Base-by-base conservation (phyloP, 2,329 filamentous ascomycete genomes). In the Sarocladiaceae sp. region DNA sequence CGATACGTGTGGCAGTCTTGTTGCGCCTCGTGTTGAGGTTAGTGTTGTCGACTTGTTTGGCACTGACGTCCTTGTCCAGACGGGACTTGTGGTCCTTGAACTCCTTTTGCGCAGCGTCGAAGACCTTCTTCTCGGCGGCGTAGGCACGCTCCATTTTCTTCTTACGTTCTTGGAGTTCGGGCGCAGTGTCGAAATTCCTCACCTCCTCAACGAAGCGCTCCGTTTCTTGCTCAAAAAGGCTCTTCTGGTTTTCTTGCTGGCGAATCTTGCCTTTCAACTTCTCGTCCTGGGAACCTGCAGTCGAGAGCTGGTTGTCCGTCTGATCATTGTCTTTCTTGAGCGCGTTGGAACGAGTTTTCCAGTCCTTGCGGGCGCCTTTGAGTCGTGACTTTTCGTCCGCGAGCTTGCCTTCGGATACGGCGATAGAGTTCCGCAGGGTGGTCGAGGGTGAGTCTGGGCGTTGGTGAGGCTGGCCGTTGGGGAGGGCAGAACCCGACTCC, bases 371-470 rank as follows among this genome's bases (percentile, higher is more conserved):
- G 48, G 77, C 73, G 27, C 78, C 75, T 66, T 86, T 88, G 53
- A 87, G 74, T 43, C 78, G 77, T 47, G 76, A 73, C 53, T 80
- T 82, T 55, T 84, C 80, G 49, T 89, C 84, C 19, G 76, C 69
- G 24, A 89, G 70, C 60, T 83, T 86, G 47, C 75, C 71, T 57
- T 89, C 83, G 40, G 83, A 79, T 10, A 82, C 78, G 37, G 78
- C 78, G 53, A 90, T 88, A 2, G 85, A 88, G 23, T 84, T 85
- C 59, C 80, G 82, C 31, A 91, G 72, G 2, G 85, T 90, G 9
- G 84, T 87, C 9, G 80, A 81, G 3, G 86, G 86, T 11, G 85
- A 90, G 50, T 86, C 83, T 20, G 85, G 85, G 40, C 83, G 80
- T 26, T 85, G 73, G 15, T 78, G 76, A 47, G 80, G 76, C 56